These are phyloP conservation scores for Pleurotus citrinopileatus DNA, from an alignment of 768 basidiomycete species.

Conservation along the genomic window DNA sequence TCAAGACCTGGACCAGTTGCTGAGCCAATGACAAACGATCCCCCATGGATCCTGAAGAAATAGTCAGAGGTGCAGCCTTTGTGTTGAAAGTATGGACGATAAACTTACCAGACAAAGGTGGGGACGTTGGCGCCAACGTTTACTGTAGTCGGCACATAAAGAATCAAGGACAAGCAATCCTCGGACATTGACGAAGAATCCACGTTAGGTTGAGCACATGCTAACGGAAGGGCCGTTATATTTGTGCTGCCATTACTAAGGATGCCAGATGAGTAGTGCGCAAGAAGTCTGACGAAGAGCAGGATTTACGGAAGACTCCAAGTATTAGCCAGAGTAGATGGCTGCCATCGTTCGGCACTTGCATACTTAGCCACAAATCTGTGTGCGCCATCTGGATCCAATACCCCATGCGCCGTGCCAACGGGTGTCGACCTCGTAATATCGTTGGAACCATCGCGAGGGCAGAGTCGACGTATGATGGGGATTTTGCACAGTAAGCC, in stretches of 20 bases:
- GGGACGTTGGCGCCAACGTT: slow-evolving; percentile 34
- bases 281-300: background rate
- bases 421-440: slow-evolving; percentile 41
- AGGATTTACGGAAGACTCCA: slow-evolving; percentile 64
- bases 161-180: slow-evolving; percentile 79
- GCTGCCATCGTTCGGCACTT: slow-evolving; percentile 56
- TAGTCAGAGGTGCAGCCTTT: background rate
- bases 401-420: slow-evolving; percentile 53
- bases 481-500: slow-evolving; percentile 47
- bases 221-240: slow-evolving; percentile 54
- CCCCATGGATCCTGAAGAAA: slow-evolving; percentile 74
- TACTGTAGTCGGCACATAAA: slow-evolving; percentile 55
- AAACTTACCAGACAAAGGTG: slow-evolving; percentile 58
- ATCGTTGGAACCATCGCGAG: slow-evolving; percentile 23
- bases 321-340: slow-evolving; percentile 46
- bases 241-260: slow-evolving; percentile 50
- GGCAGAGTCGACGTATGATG: slow-evolving; percentile 41
- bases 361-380: slow-evolving; percentile 71
- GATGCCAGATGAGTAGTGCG: slow-evolving; percentile 4
- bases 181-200: slow-evolving; percentile 55
- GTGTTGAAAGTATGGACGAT: background rate
- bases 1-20: slow-evolving; percentile 72
- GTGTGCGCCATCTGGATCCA: slow-evolving; percentile 44
- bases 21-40: slow-evolving; percentile 72
- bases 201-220: slow-evolving; percentile 66